Evolutionary conservation across 257 asterid genomes (phyloP), one percentile per base, ranked within the genome.

Genomic region (Phtheirospermum japonicum): DNA sequence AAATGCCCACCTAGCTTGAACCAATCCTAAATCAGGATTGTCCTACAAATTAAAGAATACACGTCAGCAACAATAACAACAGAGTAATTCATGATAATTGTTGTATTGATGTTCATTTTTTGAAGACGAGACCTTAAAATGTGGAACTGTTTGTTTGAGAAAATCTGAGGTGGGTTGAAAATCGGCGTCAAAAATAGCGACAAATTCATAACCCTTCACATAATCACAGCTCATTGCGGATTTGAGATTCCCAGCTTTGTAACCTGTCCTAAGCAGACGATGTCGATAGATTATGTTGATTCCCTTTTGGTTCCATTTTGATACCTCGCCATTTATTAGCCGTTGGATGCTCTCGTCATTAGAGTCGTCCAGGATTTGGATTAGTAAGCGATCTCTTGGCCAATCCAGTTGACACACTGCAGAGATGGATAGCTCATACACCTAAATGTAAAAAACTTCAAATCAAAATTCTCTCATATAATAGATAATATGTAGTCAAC

Each of bases 111-210:
- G 7, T 36, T 36, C 4, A n/a, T n/a, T n/a, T n/a, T n/a, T n/a
- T n/a, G n/a, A n/a, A n/a, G n/a, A n/a, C n/a, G 42, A 6, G 8
- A 81, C 90, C 90, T 85, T 76, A 60, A 83, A 85, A 75, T 85
- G 83, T 3, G 94, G 90, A n/a, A 85, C 86, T 0, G 94, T 83
- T 36, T 62, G 77, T 73, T 77, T 81, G 64, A 85, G 82, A 64
- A 85, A 85, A 79, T 85, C 94, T 1, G 84, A 62, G 50, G 69
- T 67, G 5, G 94, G 94, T 40, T 81, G 94, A 67, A 85, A 85
- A 69, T 85, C 94, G 13, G 94, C 83, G n/a, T 85, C 94, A 16
- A 85, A 85, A 66, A 85, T 85, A 37, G 94, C 90, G 58, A 85
- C 94, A 13, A 71, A 85, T 61, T 85, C 88, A 19, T 81, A 85